Conservation (phyloP, 2,329 filamentous ascomycete genomes). For the Ascochyta rabiei region DNA sequence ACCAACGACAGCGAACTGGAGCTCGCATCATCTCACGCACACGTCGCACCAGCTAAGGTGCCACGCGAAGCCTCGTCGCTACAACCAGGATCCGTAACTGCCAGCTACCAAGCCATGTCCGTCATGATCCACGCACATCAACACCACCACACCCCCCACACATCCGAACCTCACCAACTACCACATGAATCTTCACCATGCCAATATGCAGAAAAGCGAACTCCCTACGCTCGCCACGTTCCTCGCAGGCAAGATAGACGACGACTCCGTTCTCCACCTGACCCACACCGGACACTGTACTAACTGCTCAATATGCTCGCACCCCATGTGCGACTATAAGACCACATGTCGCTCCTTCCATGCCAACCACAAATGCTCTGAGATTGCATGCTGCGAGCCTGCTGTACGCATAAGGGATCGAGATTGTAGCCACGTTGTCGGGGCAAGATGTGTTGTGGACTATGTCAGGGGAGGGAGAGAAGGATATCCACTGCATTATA, state of each 20-base stretch:
- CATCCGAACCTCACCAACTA: background rate
- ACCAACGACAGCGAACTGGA: too few species aligned
- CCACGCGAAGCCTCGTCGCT: background rate
- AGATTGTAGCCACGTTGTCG: background rate
- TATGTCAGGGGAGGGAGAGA: background rate
- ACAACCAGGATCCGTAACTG: background rate
- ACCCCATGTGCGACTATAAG: slow-evolving; percentile 1
- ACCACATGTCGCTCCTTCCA: too few species aligned
- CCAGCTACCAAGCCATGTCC: too few species aligned
- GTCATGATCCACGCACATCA: too few species aligned
- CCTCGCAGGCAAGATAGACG: background rate
- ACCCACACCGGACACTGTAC: background rate
- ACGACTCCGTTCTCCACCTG: background rate
- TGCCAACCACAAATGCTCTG: background rate
- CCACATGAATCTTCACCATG: background rate
- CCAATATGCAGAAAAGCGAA: background rate
- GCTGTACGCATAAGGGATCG: background rate
- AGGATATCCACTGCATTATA: background rate
- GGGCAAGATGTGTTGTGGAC: background rate
- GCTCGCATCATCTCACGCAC: too few species aligned
- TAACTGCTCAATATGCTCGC: background rate
- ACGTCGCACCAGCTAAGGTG: too few species aligned
- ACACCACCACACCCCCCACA: background rate
- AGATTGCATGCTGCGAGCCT: background rate
- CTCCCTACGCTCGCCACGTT: background rate